These are phyloP conservation scores for Coprinellus aureogranulatus DNA, from an alignment of 768 basidiomycete genomes.

Conservation along the genomic window DNA sequence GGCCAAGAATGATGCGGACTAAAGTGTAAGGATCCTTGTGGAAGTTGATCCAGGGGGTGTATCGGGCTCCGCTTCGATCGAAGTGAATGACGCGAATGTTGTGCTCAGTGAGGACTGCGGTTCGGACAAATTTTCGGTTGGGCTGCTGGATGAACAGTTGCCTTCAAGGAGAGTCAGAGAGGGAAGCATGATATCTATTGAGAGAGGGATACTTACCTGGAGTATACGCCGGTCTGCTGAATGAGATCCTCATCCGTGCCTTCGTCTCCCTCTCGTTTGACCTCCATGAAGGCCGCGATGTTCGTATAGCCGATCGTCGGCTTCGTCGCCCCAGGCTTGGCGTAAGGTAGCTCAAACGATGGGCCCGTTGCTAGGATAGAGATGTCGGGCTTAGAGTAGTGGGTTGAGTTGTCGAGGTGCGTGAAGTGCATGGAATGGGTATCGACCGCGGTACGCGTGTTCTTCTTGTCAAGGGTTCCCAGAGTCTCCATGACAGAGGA, in stretches of 20 bases:
- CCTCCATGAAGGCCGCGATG: background rate
- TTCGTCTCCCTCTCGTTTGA: background rate
- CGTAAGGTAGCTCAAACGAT: background rate
- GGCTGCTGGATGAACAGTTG: constrained; percentile 3
- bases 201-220: background rate
- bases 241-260: background rate
- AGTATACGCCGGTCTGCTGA: background rate
- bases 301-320: background rate
- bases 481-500: too few species aligned
- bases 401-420: too few species aligned
- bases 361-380: background rate
- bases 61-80: constrained; percentile 2
- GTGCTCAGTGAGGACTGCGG: background rate
- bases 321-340: background rate
- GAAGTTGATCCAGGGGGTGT: background rate
- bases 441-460: too few species aligned
- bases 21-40: constrained; percentile 3
- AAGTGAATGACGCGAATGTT: constrained; percentile 1
- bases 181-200: too few species aligned
- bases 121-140: background rate
- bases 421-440: too few species aligned
- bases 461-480: too few species aligned
- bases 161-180: background rate
- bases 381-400: background rate
- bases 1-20: background rate